Evolutionary conservation across 306 rosid genomes (phyloP).

Genomic region (Alnus rubra): DNA sequence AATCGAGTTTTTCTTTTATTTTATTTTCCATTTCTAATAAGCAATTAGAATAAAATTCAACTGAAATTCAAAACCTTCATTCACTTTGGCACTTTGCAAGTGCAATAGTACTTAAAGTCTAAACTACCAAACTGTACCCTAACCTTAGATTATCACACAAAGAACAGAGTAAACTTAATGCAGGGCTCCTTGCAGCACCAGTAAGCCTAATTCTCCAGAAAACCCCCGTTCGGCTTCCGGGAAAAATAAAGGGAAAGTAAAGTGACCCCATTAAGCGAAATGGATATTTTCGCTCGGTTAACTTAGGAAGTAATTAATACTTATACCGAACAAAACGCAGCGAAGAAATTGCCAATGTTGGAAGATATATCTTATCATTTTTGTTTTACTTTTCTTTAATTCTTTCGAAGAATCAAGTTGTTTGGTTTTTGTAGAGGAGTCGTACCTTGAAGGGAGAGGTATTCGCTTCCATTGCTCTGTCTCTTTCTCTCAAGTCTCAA

Average conservation of each 20-base stretch:
- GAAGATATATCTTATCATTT: no score
- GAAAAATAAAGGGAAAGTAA: background rate
- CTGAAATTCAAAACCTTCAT: background rate
- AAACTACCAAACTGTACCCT: background rate
- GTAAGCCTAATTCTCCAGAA: background rate
- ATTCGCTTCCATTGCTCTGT: constrained; percentile 36
- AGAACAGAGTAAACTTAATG: background rate
- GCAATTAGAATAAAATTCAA: background rate
- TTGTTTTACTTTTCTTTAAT: background rate
- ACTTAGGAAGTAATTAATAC: background rate
- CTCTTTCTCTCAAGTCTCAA: no score
- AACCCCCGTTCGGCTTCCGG: background rate
- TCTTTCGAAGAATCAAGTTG: background rate
- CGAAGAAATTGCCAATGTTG: background rate
- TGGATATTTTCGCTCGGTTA: background rate
- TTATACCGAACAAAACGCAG: background rate
- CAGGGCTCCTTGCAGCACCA: background rate
- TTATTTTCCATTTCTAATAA: background rate
- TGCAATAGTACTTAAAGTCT: background rate
- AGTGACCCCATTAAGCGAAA: background rate
- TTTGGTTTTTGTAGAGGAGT: background rate
- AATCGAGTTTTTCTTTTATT: background rate
- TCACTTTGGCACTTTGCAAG: background rate
- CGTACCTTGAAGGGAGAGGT: constrained; percentile 43
- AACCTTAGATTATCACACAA: background rate